Base-by-base conservation (phyloP, 169 alveolate species). In the Plasmodium knowlesi region DNA sequence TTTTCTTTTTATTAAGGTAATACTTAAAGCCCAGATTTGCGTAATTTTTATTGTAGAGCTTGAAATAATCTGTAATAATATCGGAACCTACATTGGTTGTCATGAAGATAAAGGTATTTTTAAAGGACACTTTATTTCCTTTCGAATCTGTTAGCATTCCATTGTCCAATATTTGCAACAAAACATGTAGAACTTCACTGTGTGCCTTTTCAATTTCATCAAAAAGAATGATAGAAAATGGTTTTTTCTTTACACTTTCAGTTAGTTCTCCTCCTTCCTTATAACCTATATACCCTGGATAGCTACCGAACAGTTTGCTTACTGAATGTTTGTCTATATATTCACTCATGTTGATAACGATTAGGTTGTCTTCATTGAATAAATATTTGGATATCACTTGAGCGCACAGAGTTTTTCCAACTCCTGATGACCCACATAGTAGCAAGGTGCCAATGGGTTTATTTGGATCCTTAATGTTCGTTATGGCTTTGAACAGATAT, bases 161-260 rank as follows among this genome's bases (percentile, higher is more conserved):
- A 39, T 96, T 98, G 72, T 97, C 98, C 67, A 95, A 67, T 22
- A 95, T 93, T 93, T 96, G 98, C 93, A 97, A 91, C 50, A 97
- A 50, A 12, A 96, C 89, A 82, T 97, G 96, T 92, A 97, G 92
- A 10, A 97, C 98, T 71, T 97, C 98, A 22, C 96, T 96, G 76
- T 97, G 98, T 30, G 98, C 98, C 93, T 97, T 97, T 95, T 97
- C 98, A 91, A 97, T 96, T 84, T 98, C 99, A 76, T 98, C 99
- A 74, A 98, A 96, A 80, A 98, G 95, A 14, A 98, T 97, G 28
- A 98, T 98, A 53, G 98, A 96, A 93, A 97, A 92, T 2, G 98
- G 98, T 46, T 91, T 94, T 37, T 95, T 96, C 73, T 97, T 83
- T 76, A 97, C 98, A 30, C 96, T 95, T 80, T 96, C 98, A 1